A percentile compares a stretch with the other conserved stretches of the same genome.
phyloP scores from a whole-genome alignment of 106 monocot species.

The Platanthera zijinensis region DNA sequence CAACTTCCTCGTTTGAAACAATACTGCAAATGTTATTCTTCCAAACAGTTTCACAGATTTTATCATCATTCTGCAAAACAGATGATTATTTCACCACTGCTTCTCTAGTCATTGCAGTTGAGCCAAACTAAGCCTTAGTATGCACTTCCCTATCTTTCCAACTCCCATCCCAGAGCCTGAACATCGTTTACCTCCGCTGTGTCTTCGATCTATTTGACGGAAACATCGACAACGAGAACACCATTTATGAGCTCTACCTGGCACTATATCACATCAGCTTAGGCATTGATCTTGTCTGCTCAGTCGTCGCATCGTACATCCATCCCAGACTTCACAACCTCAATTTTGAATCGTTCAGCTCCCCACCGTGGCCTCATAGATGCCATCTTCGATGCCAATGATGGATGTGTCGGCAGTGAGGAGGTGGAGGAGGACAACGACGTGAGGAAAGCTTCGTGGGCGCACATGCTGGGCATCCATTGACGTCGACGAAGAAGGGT shows the following conservation, averaged over 20 bases:
- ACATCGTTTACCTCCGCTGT: slow-evolving; percentile 49
- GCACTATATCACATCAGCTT: slow-evolving; percentile 16
- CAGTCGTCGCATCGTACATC: slow-evolving; percentile 17
- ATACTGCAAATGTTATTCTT: too few species aligned
- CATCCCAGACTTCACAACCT: slow-evolving; percentile 8
- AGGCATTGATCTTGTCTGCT: slow-evolving; percentile 5
- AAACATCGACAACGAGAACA: slow-evolving; percentile 29
- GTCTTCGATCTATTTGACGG: slow-evolving; percentile 70
- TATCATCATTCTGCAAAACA: too few species aligned
- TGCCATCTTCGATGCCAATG: slow-evolving; percentile 16
- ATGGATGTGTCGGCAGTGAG: background rate
- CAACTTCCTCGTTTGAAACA: too few species aligned
- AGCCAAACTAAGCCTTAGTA: too few species aligned
- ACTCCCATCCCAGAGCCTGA: slow-evolving; percentile 45
- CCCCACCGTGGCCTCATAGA: slow-evolving; percentile 7
- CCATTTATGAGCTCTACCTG: slow-evolving; percentile 1
- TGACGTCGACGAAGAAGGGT: too few species aligned
- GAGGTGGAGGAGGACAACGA: slow-evolving; percentile 15
- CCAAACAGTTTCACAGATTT: too few species aligned
- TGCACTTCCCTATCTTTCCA: slow-evolving; percentile 40
- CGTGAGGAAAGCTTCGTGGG: slow-evolving; percentile 51
- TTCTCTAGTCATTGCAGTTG: too few species aligned
- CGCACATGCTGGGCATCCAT: too few species aligned
- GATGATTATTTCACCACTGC: too few species aligned
- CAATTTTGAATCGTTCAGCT: slow-evolving; percentile 17